phyloP scores from a whole-genome alignment of 1,284 basidiomycete species.

The Tilletia caries region DNA sequence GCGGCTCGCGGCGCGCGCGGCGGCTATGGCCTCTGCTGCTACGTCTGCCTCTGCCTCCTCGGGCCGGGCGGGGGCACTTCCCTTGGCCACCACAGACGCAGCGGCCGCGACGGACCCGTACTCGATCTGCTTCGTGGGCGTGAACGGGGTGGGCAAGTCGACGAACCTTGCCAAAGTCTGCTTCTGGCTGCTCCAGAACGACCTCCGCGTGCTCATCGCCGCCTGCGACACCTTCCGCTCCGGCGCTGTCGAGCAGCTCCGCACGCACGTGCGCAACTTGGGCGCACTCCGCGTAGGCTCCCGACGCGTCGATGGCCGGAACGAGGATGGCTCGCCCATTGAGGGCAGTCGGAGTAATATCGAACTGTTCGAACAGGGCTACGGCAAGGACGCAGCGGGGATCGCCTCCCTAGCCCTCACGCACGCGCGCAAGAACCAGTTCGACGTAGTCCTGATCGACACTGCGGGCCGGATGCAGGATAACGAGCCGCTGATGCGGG shows the following conservation, averaged over 20 bases:
- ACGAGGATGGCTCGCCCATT: constrained; percentile 19
- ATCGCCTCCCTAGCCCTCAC: constrained; percentile 90
- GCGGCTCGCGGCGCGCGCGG: constrained; percentile 35
- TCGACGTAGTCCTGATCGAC: constrained; percentile 52
- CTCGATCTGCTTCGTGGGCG: constrained; percentile 94
- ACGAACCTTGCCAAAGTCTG: constrained; percentile 97
- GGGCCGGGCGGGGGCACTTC: constrained; percentile 15
- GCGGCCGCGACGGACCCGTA: constrained; percentile 68
- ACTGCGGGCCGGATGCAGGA: constrained; percentile 54
- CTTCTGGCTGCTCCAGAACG: constrained; percentile 98
- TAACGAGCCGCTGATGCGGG: constrained; percentile 53
- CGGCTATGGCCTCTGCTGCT: constrained; percentile 27
- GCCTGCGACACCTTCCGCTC: constrained; percentile 98
- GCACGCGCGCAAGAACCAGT: constrained; percentile 42
- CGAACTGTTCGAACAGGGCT: constrained; percentile 92
- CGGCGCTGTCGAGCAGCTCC: constrained; percentile 94
- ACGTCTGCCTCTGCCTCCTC: constrained; percentile 49
- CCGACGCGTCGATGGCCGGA: constrained; percentile 20
- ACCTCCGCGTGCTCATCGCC: constrained; percentile 86
- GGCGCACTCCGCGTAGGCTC: constrained; percentile 65
- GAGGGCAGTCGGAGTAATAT: constrained; percentile 67
- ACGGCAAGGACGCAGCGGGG: constrained; percentile 95
- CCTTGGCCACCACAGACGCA: constrained; percentile 63
- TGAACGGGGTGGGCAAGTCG: constrained; percentile 98
- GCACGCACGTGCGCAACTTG: constrained; percentile 92